Evolutionary conservation across 2,329 filamentous ascomycete species (phyloP), one percentile per base, ranked within the genome.

Genomic region (Monascus ruber): DNA sequence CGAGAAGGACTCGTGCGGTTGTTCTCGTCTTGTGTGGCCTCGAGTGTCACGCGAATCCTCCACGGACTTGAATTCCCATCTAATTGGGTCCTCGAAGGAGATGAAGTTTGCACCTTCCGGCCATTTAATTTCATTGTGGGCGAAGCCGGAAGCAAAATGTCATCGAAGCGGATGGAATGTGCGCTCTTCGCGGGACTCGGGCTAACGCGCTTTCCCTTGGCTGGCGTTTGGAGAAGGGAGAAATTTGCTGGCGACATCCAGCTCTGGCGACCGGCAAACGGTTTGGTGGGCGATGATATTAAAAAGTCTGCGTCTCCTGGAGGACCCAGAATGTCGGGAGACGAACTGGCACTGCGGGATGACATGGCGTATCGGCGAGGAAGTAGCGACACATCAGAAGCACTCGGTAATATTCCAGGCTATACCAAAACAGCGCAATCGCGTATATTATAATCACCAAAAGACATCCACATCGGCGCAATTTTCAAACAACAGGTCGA

Each of bases 1-100:
- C 52, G 55, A 40, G 52, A 49, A 24, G 55, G 52, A 34, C 51
- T 54, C 17, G 41, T 52, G 33, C 53, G 45, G 35, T 59, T 53
- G 31, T 55, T 47, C 29, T 55, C 58, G 27, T 67, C 64, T 38
- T 70, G 64, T 33, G 65, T 66, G 17, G 66, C 66, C 49, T 70
- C 65, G 29, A 70, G 59, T 0, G 66, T 70, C 24, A 70, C 65
- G 34, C 64, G 58, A 41, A 70, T 69, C 40, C 65, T 62, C 66
- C 66, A 69, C 26, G 66, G 66, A 46, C 65, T 70, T 9, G 63
- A 49, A 50, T 65, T 65, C 5, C 57, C 60, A 6, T 63, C 62
- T 7, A 53, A 48, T 33, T 54, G 54, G 2, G 51, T 41, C 34
- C 64, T 66, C n/a, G 60, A 55, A 8, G 63, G 63, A 9, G 63